phyloP scores from a whole-genome alignment of 2,329 filamentous ascomycete genomes.

The Rasamsonia emersonii region DNA sequence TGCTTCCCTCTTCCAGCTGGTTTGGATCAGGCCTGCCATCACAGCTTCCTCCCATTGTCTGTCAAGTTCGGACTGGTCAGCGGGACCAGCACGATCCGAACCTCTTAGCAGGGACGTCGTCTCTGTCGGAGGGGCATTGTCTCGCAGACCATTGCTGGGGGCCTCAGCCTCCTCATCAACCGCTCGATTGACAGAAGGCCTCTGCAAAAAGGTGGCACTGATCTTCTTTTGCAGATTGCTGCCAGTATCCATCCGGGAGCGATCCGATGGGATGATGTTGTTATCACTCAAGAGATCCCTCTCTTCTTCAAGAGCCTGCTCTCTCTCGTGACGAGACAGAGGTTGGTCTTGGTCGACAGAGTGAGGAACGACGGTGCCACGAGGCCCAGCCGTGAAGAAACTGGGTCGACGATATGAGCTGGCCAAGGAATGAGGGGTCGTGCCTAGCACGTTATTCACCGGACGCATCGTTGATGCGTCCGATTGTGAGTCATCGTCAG shows the following conservation, averaged over 20 bases:
- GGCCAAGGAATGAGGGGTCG: slow-evolving; percentile 43
- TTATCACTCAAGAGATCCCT: slow-evolving; percentile 52
- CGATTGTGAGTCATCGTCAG: slow-evolving; percentile 30
- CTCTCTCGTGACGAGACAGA: slow-evolving; percentile 45
- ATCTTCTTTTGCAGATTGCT: slow-evolving; percentile 18
- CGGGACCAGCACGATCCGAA: slow-evolving; percentile 34
- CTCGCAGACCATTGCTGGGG: neutral
- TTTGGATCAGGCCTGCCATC: slow-evolving; percentile 68
- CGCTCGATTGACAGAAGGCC: slow-evolving; percentile 1
- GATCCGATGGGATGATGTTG: slow-evolving; percentile 47
- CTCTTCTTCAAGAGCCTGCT: slow-evolving; percentile 48
- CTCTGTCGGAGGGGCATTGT: slow-evolving; percentile 30
- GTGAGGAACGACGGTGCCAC: slow-evolving; percentile 58
- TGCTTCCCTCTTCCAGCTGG: slow-evolving; percentile 83
- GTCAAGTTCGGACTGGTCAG: slow-evolving; percentile 51
- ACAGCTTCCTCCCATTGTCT: slow-evolving; percentile 82
- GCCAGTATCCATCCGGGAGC: slow-evolving; percentile 17
- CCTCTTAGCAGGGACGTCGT: slow-evolving; percentile 41
- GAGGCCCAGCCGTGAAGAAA: slow-evolving; percentile 62
- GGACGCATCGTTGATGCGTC: slow-evolving; percentile 35
- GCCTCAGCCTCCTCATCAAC: neutral
- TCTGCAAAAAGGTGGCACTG: slow-evolving; percentile 14
- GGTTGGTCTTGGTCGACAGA: slow-evolving; percentile 31
- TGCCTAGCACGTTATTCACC: slow-evolving; percentile 27
- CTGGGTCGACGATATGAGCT: slow-evolving; percentile 68